phyloP scores from a whole-genome alignment of 306 rosid genomes.

The Heteromeles arbutifolia region DNA sequence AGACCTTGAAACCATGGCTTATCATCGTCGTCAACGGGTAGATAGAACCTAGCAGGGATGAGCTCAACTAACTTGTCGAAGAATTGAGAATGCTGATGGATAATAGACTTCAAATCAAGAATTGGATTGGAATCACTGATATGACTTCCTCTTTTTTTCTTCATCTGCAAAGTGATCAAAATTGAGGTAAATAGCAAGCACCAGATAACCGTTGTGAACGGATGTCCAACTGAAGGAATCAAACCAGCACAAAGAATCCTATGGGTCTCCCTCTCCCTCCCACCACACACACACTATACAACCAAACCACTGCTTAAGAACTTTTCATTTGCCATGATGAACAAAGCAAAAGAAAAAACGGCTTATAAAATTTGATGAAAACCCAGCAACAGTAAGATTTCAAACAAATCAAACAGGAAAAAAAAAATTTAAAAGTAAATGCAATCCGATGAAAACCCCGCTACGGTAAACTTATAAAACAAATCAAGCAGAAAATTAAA shows the following conservation, averaged over 20 bases:
- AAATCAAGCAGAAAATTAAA: not conserved
- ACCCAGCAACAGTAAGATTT: not conserved
- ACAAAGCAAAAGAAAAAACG: not conserved
- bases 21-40: conserved; percentile 47
- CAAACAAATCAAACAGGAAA: too few species aligned
- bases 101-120: conserved; percentile 38
- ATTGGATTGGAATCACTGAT: conserved; percentile 1
- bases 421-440: too few species aligned
- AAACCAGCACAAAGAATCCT: not conserved
- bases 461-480: too few species aligned
- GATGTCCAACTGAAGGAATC: not conserved
- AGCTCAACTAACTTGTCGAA: conserved; percentile 76
- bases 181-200: too few species aligned
- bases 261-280: not conserved
- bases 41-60: conserved; percentile 76
- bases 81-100: conserved; percentile 52
- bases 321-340: not conserved
- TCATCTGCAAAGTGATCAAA: conserved; percentile 29
- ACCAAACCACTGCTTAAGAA: not conserved
- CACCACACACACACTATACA: not conserved
- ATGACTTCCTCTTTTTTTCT: conserved; percentile 37
- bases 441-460: too few species aligned
- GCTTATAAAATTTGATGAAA: too few species aligned
- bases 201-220: not conserved
- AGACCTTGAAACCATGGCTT: conserved; percentile 90